Base-by-base conservation (phyloP, 257 asterid genomes). In the Nicotiana knightiana region DNA sequence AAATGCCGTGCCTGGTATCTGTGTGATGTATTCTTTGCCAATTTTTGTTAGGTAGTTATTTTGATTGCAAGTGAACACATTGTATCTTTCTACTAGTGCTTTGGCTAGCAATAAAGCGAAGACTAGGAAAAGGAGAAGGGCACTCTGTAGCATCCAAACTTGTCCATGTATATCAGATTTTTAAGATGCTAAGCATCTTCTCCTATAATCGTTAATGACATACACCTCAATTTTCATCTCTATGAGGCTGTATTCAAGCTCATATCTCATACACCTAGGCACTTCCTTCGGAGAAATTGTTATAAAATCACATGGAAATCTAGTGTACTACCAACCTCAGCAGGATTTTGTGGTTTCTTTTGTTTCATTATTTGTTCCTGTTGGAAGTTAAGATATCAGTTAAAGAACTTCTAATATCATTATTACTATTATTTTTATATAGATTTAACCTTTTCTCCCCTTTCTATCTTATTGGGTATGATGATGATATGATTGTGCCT, bases 21-120 rank as follows among this genome's bases (percentile, higher is more conserved):
- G 18, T 64, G 70, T 66, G 61, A 59, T 84, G 67, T 71, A 81
- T 76, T 83, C 81, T 85, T 80, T 55, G 43, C 76, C 83, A 85
- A 59, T 75, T 82, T 87, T 85, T 89, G 87, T 83, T 80, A 79
- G 81, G 33, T 83, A 64, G 16, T 66, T 43, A 18, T 64, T 59
- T 75, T 28, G 37, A 28, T 75, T 75, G 17, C 64, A 75, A 75
- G 9, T 51, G 64, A 43, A 75, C 82, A 62, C 59, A 79, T 24
- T 62, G 94, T 64, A 91, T 65, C 84, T 81, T 82, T 75, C 3
- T 51, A 46, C 46, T 28, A 28, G 63, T 75, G 64, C 9, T 75
- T 28, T 75, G 26, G 17, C 80, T 53, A 51, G 63, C 46, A 53
- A 75, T 51, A 75, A 75, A 75, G 46, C 16, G 9, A 75, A 7